A percentile compares a stretch with the other conserved stretches of the same genome.
Conservation (phyloP, 148 eudicot species). For the Persicaria tinctoria region DNA sequence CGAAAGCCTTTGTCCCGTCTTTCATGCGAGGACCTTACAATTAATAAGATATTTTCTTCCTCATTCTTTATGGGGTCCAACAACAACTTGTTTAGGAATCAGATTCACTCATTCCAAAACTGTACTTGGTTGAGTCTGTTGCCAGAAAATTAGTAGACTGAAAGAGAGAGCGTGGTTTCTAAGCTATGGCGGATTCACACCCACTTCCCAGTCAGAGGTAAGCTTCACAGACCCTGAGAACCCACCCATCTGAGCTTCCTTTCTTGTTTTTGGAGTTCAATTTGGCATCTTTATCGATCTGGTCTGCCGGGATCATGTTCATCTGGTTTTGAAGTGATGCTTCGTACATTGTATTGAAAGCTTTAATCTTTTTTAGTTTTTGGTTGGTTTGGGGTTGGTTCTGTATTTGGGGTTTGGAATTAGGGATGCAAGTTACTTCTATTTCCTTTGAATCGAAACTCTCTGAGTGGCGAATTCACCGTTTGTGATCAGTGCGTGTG, state of each 20-base stretch:
- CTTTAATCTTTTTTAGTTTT: not conserved
- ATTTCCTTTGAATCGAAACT: not conserved
- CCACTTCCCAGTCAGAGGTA: conserved; percentile 7
- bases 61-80: too few relatives aligned
- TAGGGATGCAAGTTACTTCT: not conserved
- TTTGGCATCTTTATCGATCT: not conserved
- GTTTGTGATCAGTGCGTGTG: too few relatives aligned
- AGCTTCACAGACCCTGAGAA: not conserved
- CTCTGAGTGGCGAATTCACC: not conserved
- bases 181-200: not conserved
- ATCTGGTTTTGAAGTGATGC: not conserved
- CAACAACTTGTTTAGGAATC: too few relatives aligned
- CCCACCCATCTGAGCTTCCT: not conserved
- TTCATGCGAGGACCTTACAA: too few relatives aligned
- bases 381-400: not conserved
- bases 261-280: not conserved
- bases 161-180: not conserved
- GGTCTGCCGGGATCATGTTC: not conserved
- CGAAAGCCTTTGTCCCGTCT: too few relatives aligned
- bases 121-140: not conserved
- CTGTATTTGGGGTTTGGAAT: not conserved
- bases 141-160: not conserved
- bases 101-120: too few relatives aligned
- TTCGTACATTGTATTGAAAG: not conserved
- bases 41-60: too few relatives aligned